Conservation (phyloP, 179 eudicot species). For the Drosera spatulata region DNA sequence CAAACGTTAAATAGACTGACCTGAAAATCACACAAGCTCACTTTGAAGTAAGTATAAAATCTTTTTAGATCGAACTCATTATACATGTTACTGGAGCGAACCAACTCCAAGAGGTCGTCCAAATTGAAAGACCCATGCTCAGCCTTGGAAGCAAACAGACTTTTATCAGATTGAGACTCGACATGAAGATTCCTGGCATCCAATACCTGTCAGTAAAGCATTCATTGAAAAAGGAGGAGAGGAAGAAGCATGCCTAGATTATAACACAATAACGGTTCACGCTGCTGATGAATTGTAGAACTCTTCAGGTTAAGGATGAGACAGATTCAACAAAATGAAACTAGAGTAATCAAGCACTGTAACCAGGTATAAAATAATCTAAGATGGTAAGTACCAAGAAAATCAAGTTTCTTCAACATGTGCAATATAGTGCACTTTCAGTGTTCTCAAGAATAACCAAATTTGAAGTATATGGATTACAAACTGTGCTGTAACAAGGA, state of each 20-base stretch:
- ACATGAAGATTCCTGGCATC: constrained; percentile 36
- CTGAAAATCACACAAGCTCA: constrained; percentile 49
- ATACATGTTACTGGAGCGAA: constrained; percentile 15
- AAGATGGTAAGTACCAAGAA: no score
- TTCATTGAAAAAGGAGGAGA: background rate
- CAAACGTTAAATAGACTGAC: constrained; percentile 16
- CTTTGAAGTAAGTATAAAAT: constrained; percentile 54
- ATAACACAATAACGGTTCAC: no score
- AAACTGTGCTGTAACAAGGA: no score
- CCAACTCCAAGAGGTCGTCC: constrained; percentile 11
- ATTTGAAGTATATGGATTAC: no score
- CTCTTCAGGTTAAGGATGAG: no score
- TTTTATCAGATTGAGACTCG: constrained; percentile 23
- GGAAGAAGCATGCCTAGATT: background rate
- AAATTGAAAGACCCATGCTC: constrained; percentile 13
- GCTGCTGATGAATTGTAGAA: no score
- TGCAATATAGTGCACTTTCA: no score
- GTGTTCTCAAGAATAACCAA: no score
- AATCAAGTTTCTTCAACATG: no score
- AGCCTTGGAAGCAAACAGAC: constrained; percentile 18
- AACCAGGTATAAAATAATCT: no score
- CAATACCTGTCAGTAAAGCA: constrained; percentile 38
- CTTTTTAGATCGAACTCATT: constrained; percentile 28
- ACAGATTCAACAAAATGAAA: no score
- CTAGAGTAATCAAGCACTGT: no score